Percentiles rank a stretch among this genome's conserved stretches.
Evolutionary conservation across 2,329 filamentous ascomycete species (phyloP).

Genomic region (Boeremia exigua): DNA sequence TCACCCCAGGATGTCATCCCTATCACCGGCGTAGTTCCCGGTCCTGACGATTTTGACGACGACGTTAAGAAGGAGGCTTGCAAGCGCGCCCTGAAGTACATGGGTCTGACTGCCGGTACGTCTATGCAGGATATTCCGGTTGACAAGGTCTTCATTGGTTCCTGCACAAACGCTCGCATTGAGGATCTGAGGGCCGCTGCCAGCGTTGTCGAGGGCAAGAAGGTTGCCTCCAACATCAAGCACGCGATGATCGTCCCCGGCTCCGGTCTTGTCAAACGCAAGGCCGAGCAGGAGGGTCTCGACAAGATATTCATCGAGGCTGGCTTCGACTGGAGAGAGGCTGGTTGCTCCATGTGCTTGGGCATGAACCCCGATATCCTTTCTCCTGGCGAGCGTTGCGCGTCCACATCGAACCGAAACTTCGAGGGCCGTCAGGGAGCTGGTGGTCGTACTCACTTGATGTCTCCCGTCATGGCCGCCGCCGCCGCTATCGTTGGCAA

Average conservation of each 20-base stretch:
- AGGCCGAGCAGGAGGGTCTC: constrained; percentile 89
- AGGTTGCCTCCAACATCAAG: constrained; percentile 87
- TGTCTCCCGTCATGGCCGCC: constrained; percentile 97
- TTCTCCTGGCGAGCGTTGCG: constrained; percentile 88
- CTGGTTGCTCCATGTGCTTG: constrained; percentile 97
- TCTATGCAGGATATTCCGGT: constrained; percentile 89
- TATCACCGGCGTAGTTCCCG: constrained; percentile 88
- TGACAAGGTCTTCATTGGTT: constrained; percentile 98
- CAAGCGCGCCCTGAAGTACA: constrained; percentile 87
- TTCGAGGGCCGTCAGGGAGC: constrained; percentile 97
- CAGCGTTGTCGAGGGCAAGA: constrained; percentile 83
- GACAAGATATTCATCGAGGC: constrained; percentile 91
- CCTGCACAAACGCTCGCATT: constrained; percentile 96
- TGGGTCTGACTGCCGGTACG: constrained; percentile 87
- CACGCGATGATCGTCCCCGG: constrained; percentile 96
- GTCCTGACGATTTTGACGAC: constrained; percentile 83
- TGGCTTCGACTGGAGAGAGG: constrained; percentile 97
- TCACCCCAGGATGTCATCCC: constrained; percentile 96
- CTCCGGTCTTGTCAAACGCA: constrained; percentile 90
- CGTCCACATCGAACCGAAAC: constrained; percentile 95
- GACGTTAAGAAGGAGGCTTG: constrained; percentile 81
- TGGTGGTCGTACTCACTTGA: constrained; percentile 87
- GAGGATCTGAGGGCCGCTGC: constrained; percentile 92
- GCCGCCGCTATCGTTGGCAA: constrained; percentile 89
- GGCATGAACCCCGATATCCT: constrained; percentile 99